Percentiles rank a stretch among this genome's conserved stretches.
Conservation (phyloP, 2,329 filamentous ascomycete genomes). For the Cercospora sesami region DNA sequence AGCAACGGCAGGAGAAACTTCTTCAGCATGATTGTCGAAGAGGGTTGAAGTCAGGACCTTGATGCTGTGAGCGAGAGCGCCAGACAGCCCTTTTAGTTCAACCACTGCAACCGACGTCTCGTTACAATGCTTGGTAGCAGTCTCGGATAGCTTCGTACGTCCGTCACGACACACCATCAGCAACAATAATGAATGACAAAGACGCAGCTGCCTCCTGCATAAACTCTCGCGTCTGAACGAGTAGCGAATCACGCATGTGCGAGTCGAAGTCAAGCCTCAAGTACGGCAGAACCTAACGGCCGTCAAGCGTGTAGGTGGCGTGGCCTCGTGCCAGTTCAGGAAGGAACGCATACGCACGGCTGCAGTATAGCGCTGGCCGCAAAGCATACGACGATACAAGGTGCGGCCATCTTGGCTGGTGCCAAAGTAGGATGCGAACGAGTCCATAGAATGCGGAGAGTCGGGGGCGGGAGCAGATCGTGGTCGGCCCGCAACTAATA, state of each 20-base stretch:
- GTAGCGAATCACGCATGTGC: neutral
- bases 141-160: neutral
- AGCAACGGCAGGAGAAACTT: constrained; percentile 14
- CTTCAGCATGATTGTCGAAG: neutral
- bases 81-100: neutral
- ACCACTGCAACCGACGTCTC: neutral
- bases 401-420: neutral
- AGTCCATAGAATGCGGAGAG: constrained; percentile 5
- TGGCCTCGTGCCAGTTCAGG: neutral
- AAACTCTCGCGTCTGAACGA: neutral
- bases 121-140: neutral
- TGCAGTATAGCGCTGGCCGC: neutral
- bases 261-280: neutral
- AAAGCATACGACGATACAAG: neutral
- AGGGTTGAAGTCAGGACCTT: neutral
- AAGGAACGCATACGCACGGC: neutral
- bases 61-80: neutral
- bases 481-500: neutral
- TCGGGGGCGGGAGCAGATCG: constrained; percentile 5
- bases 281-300: neutral
- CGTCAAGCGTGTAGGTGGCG: neutral
- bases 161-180: neutral
- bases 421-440: constrained; percentile 1
- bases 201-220: neutral
- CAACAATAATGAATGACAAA: neutral